A percentile compares a stretch with the other conserved stretches of the same genome.
These are phyloP conservation scores for Tulasnella sp. DNA, from an alignment of 768 basidiomycete species.

Conservation along the genomic window DNA sequence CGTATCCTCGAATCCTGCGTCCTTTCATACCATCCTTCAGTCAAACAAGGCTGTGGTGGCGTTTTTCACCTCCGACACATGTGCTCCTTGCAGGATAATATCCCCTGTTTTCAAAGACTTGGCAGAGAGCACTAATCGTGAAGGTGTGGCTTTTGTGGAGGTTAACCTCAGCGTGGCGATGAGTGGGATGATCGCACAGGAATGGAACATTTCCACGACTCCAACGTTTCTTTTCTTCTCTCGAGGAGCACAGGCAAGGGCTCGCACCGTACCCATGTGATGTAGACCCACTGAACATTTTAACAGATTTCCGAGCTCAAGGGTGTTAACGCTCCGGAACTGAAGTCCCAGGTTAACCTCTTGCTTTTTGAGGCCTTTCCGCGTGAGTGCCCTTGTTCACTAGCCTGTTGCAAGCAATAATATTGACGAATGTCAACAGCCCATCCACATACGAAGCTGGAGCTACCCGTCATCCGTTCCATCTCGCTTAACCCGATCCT, in stretches of 20 bases:
- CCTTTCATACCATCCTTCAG: conserved; percentile 52
- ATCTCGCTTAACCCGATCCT: conserved; percentile 64
- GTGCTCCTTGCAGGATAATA: conserved; percentile 71
- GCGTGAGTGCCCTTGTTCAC: conserved; percentile 37
- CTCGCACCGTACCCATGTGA: neutral
- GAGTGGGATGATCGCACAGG: conserved; percentile 44
- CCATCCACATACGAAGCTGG: conserved; percentile 55
- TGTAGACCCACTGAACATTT: neutral
- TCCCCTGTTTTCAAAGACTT: conserved; percentile 73
- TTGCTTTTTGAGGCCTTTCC: conserved; percentile 68
- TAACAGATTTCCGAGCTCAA: conserved; percentile 53
- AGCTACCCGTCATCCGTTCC: conserved; percentile 46
- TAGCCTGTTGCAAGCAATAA: neutral
- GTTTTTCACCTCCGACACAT: conserved; percentile 67
- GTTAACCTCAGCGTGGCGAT: conserved; percentile 66
- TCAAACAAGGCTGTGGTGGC: conserved; percentile 62
- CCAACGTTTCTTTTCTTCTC: conserved; percentile 87
- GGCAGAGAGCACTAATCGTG: conserved; percentile 43
- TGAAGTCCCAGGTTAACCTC: conserved; percentile 61
- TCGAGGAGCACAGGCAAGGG: conserved; percentile 52
- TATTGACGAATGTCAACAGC: conserved; percentile 33
- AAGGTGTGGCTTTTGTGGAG: conserved; percentile 66
- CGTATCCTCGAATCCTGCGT: conserved; percentile 58
- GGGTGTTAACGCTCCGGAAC: conserved; percentile 55
- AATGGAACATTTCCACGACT: conserved; percentile 59